Evolutionary conservation across 345 rosid species (phyloP), one percentile per base, ranked within the genome.

Genomic region (Brassica cretica): DNA sequence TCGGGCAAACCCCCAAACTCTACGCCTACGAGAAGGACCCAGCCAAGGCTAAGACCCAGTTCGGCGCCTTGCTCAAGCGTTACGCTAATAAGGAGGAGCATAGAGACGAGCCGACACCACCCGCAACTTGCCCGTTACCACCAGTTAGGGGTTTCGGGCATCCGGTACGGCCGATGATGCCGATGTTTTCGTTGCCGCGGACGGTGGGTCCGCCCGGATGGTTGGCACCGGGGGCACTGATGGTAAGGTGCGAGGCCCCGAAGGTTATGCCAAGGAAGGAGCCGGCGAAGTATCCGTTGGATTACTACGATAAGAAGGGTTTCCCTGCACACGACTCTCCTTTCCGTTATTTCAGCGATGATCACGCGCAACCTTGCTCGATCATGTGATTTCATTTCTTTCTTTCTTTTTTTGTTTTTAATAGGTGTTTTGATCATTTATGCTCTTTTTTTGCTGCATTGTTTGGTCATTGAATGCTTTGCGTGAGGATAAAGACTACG

Each of bases 1-100:
- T 5, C 11, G 73, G 81, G 5, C 67, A 66, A 53, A 78, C 15
- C 12, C 73, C 81, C 0, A 60, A 66, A 46, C 68, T 78, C 9
- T 32, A 72, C 68, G 81, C 64, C 27, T 78, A 78, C 27, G 81
- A 78, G 68, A 59, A 46, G 19, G 77, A 78, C 64, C 77, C 81
- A 66, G 21, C 68, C 2, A 59, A 46, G 18, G 81, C 73, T n/a
- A 72, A 66, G 56, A 44, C 63, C 19, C 55, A 5, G 8, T 72
- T 78, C 37, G 21, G 56, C 0, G 3, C 68, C 30, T 59, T 78
- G 58, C 77, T 78, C 2, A 66, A 72, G 35, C 76, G 67, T 72
- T 66, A 78, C 72, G 49, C 46, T n/a, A 6, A n/a, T 14, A 8
- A 68, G 3, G 32, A 76, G 3, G 25, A 70, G 29, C n/a, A 0